Conservation (phyloP, 306 rosid species). For the Lathyrus tuberosus region DNA sequence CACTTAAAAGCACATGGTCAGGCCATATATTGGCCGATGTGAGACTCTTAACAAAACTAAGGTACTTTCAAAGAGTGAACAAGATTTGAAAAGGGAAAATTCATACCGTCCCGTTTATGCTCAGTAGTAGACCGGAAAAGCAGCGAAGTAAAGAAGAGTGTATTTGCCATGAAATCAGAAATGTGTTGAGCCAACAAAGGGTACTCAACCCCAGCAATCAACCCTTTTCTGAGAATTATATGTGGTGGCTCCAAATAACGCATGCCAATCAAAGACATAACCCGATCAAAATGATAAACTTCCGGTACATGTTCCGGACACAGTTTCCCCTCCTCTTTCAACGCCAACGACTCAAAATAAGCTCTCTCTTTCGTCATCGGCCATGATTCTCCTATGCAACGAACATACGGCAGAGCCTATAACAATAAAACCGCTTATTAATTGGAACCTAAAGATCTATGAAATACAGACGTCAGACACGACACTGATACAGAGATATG, state of each 20-base stretch:
- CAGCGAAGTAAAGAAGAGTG: slow-evolving; percentile 82
- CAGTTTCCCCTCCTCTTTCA: slow-evolving; percentile 48
- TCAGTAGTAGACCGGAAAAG: slow-evolving; percentile 67
- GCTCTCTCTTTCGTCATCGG: slow-evolving; percentile 94
- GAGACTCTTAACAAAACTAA: too few species aligned
- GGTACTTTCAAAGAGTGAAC: too few species aligned
- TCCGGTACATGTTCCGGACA: slow-evolving; percentile 78
- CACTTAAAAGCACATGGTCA: too few species aligned
- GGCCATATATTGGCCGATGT: too few species aligned
- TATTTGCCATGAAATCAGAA: slow-evolving; percentile 76
- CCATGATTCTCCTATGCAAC: slow-evolving; percentile 94
- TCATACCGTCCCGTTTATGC: slow-evolving; percentile 77
- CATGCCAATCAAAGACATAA: slow-evolving; percentile 87
- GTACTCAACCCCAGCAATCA: slow-evolving; percentile 80
- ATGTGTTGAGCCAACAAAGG: slow-evolving; percentile 75
- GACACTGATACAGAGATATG: too few species aligned
- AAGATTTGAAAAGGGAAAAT: not conserved
- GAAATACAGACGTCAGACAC: too few species aligned
- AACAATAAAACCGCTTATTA: slow-evolving; percentile 14
- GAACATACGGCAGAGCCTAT: slow-evolving; percentile 87
- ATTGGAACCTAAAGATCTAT: too few species aligned
- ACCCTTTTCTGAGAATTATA: slow-evolving; percentile 83
- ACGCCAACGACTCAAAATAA: slow-evolving; percentile 71
- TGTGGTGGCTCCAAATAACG: slow-evolving; percentile 93
- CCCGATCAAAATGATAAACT: slow-evolving; percentile 83